Evolutionary conservation across 441 rosid species (phyloP).

Genomic region (Pelargonium cotyledonis): DNA sequence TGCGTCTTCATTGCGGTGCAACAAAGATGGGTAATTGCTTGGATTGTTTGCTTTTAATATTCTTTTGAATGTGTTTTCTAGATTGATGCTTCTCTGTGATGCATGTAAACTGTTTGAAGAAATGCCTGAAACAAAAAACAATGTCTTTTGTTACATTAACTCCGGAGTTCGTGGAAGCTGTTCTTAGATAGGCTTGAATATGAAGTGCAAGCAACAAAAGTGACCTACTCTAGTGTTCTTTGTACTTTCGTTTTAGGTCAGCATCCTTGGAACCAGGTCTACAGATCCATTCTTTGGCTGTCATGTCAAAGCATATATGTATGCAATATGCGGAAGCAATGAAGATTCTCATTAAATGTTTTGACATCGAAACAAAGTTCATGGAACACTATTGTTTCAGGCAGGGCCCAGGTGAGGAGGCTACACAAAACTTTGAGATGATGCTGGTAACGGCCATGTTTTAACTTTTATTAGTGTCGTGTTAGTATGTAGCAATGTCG

Average conservation of each 20-base stretch:
- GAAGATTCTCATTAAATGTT: constrained; percentile 45
- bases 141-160: too few relatives aligned
- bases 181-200: constrained; percentile 52
- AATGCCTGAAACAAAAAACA: too few relatives aligned
- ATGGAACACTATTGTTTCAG: constrained; percentile 82
- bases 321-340: constrained; percentile 81
- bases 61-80: too few relatives aligned
- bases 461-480: constrained; percentile 22
- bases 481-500: constrained; percentile 78
- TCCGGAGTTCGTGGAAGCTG: too few relatives aligned
- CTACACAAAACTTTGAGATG: constrained; percentile 19
- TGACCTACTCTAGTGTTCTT: constrained; percentile 68
- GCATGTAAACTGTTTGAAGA: too few relatives aligned
- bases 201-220: constrained; percentile 57
- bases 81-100: too few relatives aligned
- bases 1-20: too few relatives aligned
- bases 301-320: constrained; percentile 64
- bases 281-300: constrained; percentile 57
- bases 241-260: constrained; percentile 64
- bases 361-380: constrained; percentile 54
- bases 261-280: constrained; percentile 67
- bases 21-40: too few relatives aligned
- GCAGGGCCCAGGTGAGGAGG: constrained; percentile 45
- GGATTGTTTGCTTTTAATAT: too few relatives aligned
- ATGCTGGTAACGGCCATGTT: constrained; percentile 14